phyloP scores from a whole-genome alignment of 495 filamentous ascomycete species.

The Aspergillus cavernicola region DNA sequence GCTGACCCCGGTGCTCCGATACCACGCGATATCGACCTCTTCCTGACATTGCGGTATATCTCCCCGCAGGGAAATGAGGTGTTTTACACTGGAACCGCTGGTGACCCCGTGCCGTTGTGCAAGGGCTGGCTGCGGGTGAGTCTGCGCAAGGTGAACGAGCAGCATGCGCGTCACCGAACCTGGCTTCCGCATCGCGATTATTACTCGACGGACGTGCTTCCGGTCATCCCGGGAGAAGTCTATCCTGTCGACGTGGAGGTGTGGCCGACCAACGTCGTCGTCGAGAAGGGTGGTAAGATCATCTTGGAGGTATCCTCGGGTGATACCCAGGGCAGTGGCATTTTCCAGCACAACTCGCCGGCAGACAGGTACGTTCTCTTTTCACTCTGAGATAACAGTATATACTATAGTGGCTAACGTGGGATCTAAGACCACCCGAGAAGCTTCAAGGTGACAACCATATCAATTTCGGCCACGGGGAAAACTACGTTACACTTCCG shows the following conservation, averaged over 20 bases:
- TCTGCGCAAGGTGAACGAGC: slow-evolving; percentile 47
- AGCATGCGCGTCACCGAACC: slow-evolving; percentile 44
- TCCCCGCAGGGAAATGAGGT: slow-evolving; percentile 53
- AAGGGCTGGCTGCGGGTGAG: slow-evolving; percentile 49
- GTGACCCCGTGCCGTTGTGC: slow-evolving; percentile 40
- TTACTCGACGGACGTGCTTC: slow-evolving; percentile 50
- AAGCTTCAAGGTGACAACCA: slow-evolving; percentile 51
- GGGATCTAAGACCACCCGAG: slow-evolving; percentile 33
- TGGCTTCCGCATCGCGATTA: slow-evolving; percentile 62
- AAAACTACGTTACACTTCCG: slow-evolving; percentile 55
- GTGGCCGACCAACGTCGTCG: slow-evolving; percentile 66
- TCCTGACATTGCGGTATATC: slow-evolving; percentile 60
- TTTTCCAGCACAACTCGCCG: slow-evolving; percentile 53
- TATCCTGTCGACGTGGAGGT: slow-evolving; percentile 64
- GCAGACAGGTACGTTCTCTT: slow-evolving; percentile 35
- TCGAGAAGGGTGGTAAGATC: slow-evolving; percentile 44
- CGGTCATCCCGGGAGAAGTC: slow-evolving; percentile 51
- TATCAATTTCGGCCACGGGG: slow-evolving; percentile 51
- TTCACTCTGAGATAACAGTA: neutral
- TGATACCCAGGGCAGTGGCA: slow-evolving; percentile 59
- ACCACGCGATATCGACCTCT: slow-evolving; percentile 59
- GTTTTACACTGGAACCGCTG: slow-evolving; percentile 58
- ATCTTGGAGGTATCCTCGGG: slow-evolving; percentile 56
- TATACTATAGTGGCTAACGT: no score
- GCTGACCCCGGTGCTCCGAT: slow-evolving; percentile 27